A percentile compares a stretch with the other conserved stretches of the same genome.
Evolutionary conservation across 306 rosid species (phyloP).

Genomic region (Fagus sylvatica): DNA sequence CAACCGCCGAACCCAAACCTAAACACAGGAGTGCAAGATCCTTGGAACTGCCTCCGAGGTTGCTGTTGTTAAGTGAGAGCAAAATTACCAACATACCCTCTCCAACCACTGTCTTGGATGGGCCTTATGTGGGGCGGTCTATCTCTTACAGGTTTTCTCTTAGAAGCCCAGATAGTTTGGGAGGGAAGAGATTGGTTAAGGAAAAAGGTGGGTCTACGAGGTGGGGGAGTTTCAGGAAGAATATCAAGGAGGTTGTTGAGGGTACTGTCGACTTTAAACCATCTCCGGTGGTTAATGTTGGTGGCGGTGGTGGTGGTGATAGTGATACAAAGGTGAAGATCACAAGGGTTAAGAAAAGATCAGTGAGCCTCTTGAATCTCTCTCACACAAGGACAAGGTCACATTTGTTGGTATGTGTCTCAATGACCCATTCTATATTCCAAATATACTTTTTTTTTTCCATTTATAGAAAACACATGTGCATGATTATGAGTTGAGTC

Average conservation of each 20-base stretch:
- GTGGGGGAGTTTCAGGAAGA: slow-evolving; percentile 68
- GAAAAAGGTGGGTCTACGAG: slow-evolving; percentile 46
- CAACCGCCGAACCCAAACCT: slow-evolving; percentile 9
- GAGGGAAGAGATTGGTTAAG: slow-evolving; percentile 23
- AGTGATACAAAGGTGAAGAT: slow-evolving; percentile 39
- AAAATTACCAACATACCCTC: slow-evolving; percentile 44
- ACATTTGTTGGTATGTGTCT: slow-evolving; percentile 52
- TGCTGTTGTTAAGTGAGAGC: slow-evolving; percentile 36
- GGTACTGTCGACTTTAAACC: slow-evolving; percentile 50
- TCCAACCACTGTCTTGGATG: slow-evolving; percentile 71
- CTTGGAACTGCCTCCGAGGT: slow-evolving; percentile 85
- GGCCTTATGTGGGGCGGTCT: slow-evolving; percentile 69
- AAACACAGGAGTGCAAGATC: slow-evolving; percentile 39
- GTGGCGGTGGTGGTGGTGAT: background rate
- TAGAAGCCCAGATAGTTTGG: slow-evolving; percentile 34
- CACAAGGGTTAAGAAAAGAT: slow-evolving; percentile 32
- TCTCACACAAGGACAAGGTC: slow-evolving; percentile 45
- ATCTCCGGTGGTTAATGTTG: background rate
- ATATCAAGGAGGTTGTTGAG: slow-evolving; percentile 29
- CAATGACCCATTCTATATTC: background rate
- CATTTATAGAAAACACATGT: too few species aligned
- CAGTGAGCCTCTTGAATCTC: slow-evolving; percentile 29
- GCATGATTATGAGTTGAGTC: too few species aligned
- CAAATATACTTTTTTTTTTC: background rate
- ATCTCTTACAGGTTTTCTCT: slow-evolving; percentile 53